Conservation (phyloP, 2,329 filamentous ascomycete species). For the Diaporthe destruens region DNA sequence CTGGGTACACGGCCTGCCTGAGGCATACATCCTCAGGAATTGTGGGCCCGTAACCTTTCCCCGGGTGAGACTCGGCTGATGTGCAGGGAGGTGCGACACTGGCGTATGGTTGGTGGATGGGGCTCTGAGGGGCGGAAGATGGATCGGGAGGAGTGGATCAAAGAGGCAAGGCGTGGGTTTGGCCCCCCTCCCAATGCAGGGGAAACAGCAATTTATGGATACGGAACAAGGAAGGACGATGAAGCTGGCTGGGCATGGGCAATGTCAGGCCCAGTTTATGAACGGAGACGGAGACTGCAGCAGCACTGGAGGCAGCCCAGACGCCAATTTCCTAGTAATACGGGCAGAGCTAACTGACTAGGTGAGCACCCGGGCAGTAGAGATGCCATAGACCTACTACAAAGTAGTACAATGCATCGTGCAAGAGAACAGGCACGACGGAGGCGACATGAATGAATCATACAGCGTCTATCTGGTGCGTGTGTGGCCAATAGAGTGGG, state of each 20-base stretch:
- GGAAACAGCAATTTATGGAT: slow-evolving; percentile 33
- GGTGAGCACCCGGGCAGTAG: no score
- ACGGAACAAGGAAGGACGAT: slow-evolving; percentile 28
- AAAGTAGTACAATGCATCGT: no score
- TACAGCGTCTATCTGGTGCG: background rate
- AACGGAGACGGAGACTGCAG: background rate
- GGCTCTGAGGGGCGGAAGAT: slow-evolving; percentile 24
- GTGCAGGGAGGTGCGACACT: slow-evolving; percentile 36
- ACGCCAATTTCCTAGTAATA: background rate
- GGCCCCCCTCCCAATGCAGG: slow-evolving; percentile 35
- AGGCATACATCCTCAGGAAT: slow-evolving; percentile 10
- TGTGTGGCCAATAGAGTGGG: background rate
- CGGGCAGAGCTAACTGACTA: no score
- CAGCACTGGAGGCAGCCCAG: background rate
- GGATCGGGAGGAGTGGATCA: slow-evolving; percentile 33
- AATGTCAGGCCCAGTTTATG: slow-evolving; percentile 2
- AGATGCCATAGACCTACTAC: no score
- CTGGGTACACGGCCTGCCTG: background rate
- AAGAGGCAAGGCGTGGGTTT: slow-evolving; percentile 28
- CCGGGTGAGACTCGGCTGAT: slow-evolving; percentile 38
- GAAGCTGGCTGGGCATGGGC: background rate
- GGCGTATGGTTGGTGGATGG: slow-evolving; percentile 34
- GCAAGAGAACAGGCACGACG: background rate
- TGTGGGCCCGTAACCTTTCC: slow-evolving; percentile 3
- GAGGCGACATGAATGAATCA: slow-evolving; percentile 2